Conservation (phyloP, 495 filamentous ascomycete species). For the Trichocladium uniseriatum region DNA sequence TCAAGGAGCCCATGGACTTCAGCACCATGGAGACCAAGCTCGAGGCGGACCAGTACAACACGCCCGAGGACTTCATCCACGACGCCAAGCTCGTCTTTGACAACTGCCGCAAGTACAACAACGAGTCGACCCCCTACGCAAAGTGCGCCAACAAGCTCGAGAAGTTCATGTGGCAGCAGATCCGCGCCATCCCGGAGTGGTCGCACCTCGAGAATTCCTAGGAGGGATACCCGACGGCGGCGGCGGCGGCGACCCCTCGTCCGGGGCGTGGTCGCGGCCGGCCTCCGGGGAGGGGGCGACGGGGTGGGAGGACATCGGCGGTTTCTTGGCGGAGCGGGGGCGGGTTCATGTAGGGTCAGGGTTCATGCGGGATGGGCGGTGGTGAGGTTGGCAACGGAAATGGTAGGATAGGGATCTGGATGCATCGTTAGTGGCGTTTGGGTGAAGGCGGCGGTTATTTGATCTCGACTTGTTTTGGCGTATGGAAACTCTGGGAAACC, state of each 20-base stretch:
- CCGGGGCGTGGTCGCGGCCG: too few species aligned
- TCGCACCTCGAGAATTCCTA: constrained; percentile 49
- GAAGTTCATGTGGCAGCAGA: constrained; percentile 93
- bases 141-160: constrained; percentile 94
- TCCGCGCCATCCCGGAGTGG: constrained; percentile 93
- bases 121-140: constrained; percentile 87
- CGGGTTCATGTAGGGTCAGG: too few species aligned
- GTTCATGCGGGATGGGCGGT: too few species aligned
- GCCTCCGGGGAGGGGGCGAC: too few species aligned
- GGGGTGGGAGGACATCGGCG: too few species aligned
- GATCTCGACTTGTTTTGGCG: too few species aligned
- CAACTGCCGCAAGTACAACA: constrained; percentile 94
- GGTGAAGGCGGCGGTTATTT: neutral
- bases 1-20: constrained; percentile 96
- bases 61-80: constrained; percentile 84
- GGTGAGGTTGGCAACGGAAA: too few species aligned
- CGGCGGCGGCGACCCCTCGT: neutral
- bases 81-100: constrained; percentile 89
- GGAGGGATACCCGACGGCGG: constrained; percentile 2
- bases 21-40: constrained; percentile 93
- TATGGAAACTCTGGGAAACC: too few species aligned
- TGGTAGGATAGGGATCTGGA: neutral
- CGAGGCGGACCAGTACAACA: constrained; percentile 84
- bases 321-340: too few species aligned
- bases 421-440: neutral